Base-by-base conservation (phyloP, 106 monocot species). In the Platanthera guangdongensis region DNA sequence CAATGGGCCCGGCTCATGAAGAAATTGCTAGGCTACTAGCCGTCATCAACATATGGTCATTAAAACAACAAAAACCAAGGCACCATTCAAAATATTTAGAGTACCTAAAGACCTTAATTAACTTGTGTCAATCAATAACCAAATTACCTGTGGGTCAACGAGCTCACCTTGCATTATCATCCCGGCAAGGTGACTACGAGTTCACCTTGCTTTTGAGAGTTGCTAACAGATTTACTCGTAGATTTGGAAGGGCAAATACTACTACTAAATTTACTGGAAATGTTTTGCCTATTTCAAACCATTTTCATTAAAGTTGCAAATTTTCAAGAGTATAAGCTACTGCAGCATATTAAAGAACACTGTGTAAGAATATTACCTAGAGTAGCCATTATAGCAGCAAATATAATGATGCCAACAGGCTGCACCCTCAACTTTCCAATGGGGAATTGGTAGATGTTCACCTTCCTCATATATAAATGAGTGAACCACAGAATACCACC, bases 401-500 rank as follows among this genome's bases (percentile, higher is more conserved):
- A 94, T 28, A 94, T 78, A 62, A 94, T 85, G 71, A 94, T 94
- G 12, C 94, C 94, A 3, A 95, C 92, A 9, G 95, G 95, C 72
- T 95, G 95, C 54, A 95, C 83, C 16, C 95, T 76, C 54, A 92
- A 76, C 50, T 95, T 95, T 8, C 95, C 95, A 76, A 95, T 95
- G 7, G 95, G 95, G 49, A 92, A 95, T 53, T 90, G 78, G 72
- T 95, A 95, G 32, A 92, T 72, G 57, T 95, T 95, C 21, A 86
- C 84, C 51, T 67, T 88, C 72, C 92, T 89, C 95, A 95, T 95
- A 4, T 90, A 90, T 13, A 95, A 57, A 83, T 92, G 92, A 8
- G 92, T 90, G 71, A 95, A 95, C 95, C 95, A 95, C 3, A 95
- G 92, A 32, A 95, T 92, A 8, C 89, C 87, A 8, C 95, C 95